Evolutionary conservation across 2,329 filamentous ascomycete genomes (phyloP).

Genomic region (Hypoxylon sp.): DNA sequence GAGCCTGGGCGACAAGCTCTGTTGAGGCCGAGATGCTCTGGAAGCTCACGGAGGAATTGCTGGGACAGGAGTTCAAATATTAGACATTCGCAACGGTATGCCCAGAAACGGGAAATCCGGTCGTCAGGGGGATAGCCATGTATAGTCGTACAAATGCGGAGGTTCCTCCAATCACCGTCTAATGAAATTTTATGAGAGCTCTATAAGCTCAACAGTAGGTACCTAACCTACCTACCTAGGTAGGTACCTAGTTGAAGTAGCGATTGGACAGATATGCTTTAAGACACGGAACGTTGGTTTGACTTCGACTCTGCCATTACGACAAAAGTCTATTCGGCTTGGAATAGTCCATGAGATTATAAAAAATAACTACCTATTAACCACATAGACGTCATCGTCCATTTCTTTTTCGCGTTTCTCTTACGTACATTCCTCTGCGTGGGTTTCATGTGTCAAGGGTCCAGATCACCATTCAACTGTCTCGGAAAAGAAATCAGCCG

Average conservation of each 20-base stretch:
- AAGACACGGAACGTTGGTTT: constrained; percentile 29
- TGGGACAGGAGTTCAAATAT: constrained; percentile 31
- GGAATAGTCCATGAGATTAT: neutral
- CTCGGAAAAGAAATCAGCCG: constrained; percentile 6
- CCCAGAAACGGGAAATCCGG: neutral
- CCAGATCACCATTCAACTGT: constrained; percentile 9
- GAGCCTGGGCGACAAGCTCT: constrained; percentile 45
- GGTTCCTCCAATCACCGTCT: neutral
- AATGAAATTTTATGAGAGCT: neutral
- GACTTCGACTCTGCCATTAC: constrained; percentile 10
- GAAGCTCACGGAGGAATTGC: constrained; percentile 52
- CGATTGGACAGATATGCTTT: constrained; percentile 16
- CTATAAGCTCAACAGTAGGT: no score
- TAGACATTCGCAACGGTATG: neutral
- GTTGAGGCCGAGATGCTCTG: constrained; percentile 53
- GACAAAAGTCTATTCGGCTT: neutral
- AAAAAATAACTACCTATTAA: neutral
- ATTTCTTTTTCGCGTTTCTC: constrained; percentile 7
- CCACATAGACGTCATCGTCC: neutral
- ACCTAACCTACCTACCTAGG: no score
- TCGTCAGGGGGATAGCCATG: neutral
- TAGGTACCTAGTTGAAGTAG: neutral
- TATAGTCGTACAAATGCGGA: neutral
- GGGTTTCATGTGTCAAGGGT: constrained; percentile 19
- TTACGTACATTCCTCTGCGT: constrained; percentile 24